A percentile compares a stretch with the other conserved stretches of the same genome.
Evolutionary conservation across 208 protist species (phyloP).

Genomic region (Trypanosoma vivax): DNA sequence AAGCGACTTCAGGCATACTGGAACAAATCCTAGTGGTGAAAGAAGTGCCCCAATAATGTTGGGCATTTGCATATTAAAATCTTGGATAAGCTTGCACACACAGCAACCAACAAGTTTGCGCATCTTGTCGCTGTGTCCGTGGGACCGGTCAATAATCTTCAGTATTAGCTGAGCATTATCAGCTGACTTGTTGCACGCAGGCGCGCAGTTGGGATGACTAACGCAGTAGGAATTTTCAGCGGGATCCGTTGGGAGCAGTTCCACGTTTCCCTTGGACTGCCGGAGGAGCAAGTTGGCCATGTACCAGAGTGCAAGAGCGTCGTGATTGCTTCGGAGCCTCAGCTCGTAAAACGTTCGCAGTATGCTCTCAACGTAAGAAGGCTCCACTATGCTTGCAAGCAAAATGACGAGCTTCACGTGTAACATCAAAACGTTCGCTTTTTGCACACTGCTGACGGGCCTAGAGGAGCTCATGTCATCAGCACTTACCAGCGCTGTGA

Average conservation of each 20-base stretch:
- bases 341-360: conserved; percentile 74
- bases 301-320: conserved; percentile 83
- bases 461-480: conserved; percentile 39
- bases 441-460: conserved; percentile 68
- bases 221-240: conserved; percentile 82
- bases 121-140: conserved; percentile 78
- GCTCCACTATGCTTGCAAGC: conserved; percentile 63
- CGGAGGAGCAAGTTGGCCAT: conserved; percentile 83
- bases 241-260: conserved; percentile 81
- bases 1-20: conserved; percentile 55
- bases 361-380: conserved; percentile 80
- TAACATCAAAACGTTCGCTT: conserved; percentile 84
- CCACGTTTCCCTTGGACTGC: conserved; percentile 67
- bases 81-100: conserved; percentile 86
- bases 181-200: conserved; percentile 55
- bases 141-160: conserved; percentile 75
- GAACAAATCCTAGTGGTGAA: conserved; percentile 70
- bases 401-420: conserved; percentile 83
- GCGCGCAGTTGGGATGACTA: conserved; percentile 72
- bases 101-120: conserved; percentile 83
- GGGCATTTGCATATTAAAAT: conserved; percentile 85
- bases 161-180: conserved; percentile 86
- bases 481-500: conserved; percentile 63
- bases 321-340: conserved; percentile 77
- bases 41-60: conserved; percentile 77